Base-by-base conservation (phyloP, 441 rosid genomes). In the Monsonia emarginata region DNA sequence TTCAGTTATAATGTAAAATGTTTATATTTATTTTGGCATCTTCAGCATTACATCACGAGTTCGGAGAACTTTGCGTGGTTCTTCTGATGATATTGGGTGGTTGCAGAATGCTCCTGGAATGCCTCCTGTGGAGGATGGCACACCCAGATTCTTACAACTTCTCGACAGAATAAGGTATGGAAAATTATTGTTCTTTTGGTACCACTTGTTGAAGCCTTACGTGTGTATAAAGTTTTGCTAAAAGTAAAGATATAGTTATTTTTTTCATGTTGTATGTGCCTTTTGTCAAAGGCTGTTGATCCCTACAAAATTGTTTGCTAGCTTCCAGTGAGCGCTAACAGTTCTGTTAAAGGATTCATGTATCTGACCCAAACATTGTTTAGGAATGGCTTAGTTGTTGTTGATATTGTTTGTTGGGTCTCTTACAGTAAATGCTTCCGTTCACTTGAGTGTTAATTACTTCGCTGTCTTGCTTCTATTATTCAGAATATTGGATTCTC, bases 51-150 rank as follows among this genome's bases (percentile, higher is more conserved):
- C 89, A 65, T 96, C 91, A 70, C 85, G 91, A 21, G 95, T 90
- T 46, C 77, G 91, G 75, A 88, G 88, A 78, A 90, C 97, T 46
- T 91, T 90, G 67, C 94, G 87, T 58, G 97, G 98, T 56, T 90
- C 97, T 9, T 91, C 96, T 44, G 89, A 89, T 76, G 98, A 94
- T 79, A 84, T 94, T 73, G 96, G 98, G 62, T 94, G 97, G 98
- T 81, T 94, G 71, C 88, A 85, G 67, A 75, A 75, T 27, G 86
- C 76, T 76, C 82, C 84, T 6, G 81, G 77, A 72, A 85, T 90
- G 90, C 95, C 97, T 74, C 78, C 89, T 48, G 89, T 89, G 71
- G 88, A 87, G 84, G 95, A 94, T 75, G 93, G 96, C 74, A 89
- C 96, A 67, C 89, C 77, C 68, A 82, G 81, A 68, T 90, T 89